Percentiles rank a stretch among this genome's conserved stretches.
These are phyloP conservation scores for Leccinum obscurum DNA, from an alignment of 768 basidiomycete species.

Conservation along the genomic window DNA sequence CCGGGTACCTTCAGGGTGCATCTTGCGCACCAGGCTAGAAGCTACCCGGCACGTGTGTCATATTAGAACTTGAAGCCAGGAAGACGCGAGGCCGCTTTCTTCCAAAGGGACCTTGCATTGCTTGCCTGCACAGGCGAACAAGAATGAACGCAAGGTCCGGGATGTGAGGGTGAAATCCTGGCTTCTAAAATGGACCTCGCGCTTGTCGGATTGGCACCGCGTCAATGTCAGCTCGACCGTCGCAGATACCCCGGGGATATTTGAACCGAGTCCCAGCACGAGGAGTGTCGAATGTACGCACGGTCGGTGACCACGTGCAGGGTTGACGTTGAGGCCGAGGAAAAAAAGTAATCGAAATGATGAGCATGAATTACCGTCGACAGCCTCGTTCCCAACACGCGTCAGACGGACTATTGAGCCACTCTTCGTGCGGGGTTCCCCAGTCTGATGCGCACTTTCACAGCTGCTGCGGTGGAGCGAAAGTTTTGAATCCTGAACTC, in stretches of 20 bases:
- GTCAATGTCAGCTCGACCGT: conserved; percentile 5
- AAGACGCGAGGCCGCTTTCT: conserved; percentile 35
- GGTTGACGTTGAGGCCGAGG: conserved; percentile 23
- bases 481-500: background rate
- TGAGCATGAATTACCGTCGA: conserved; percentile 25
- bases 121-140: conserved; percentile 29
- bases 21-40: conserved; percentile 19
- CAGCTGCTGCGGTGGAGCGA: conserved; percentile 2
- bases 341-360: conserved; percentile 21
- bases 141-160: conserved; percentile 31
- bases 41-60: conserved; percentile 24
- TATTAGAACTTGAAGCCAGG: conserved; percentile 28
- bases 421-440: conserved; percentile 11
- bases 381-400: conserved; percentile 33
- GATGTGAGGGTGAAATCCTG: conserved; percentile 6
- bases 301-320: conserved; percentile 20
- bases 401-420: conserved; percentile 19
- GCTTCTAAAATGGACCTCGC: conserved; percentile 20
- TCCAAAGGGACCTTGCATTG: conserved; percentile 28
- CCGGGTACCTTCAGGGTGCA: conserved; percentile 28
- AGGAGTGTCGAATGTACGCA: conserved; percentile 13
- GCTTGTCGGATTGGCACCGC: conserved; percentile 1
- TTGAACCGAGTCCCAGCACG: conserved; percentile 5
- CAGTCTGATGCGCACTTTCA: background rate
- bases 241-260: conserved; percentile 7